Base-by-base conservation (phyloP, 371 early-diverging fungal genomes). In the Mortierella sp. region DNA sequence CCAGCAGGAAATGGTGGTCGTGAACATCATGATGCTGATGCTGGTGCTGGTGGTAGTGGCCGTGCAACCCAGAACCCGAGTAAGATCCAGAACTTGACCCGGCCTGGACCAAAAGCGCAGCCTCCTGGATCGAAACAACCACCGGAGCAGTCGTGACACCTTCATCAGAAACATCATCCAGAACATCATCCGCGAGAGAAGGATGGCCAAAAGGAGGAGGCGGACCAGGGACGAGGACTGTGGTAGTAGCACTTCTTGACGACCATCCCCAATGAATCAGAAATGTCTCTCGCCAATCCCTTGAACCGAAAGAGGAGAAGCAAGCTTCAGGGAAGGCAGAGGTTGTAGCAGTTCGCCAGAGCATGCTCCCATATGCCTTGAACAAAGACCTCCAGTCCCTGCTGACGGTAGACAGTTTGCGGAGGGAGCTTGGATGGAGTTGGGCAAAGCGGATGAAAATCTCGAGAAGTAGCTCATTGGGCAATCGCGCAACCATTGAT, bases 391-490 rank as follows among this genome's bases (percentile, higher is more conserved):
- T 10, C 79, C 79, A 79, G n/a, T 74, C 53, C 24, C 14, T 34
- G 45, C 67, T 67, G 68, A 79, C 67, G 10, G n/a, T 4, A 1
- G 61, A 7, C 3, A 79, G 64, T 13, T 16, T 67, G 45, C 67
- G 10, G 6, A 79, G 26, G 5, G 61, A 31, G 9, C 6, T 11
- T 6, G 79, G 79, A 16, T 74, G 63, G 16, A 67, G n/a, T 0
- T 34, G 67, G 1, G 75, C 65, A 0, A 74, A 52, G 14, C 71
- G 53, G 6, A 55, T 50, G 47, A 74, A 74, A 9, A 79, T 44
- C 22, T 64, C 63, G 24, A 79, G 63, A 24, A 79, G 71, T 2
- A 79, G 11, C 39, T 79, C 79, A 47, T 71, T 77, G 0, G 77
- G 77, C n/a, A 77, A 64, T 11, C n/a, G n/a, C n/a, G n/a, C n/a